A percentile compares a stretch with the other conserved stretches of the same genome.
phyloP scores from a whole-genome alignment of 768 basidiomycete species.

The Lanmaoa rubissima region DNA sequence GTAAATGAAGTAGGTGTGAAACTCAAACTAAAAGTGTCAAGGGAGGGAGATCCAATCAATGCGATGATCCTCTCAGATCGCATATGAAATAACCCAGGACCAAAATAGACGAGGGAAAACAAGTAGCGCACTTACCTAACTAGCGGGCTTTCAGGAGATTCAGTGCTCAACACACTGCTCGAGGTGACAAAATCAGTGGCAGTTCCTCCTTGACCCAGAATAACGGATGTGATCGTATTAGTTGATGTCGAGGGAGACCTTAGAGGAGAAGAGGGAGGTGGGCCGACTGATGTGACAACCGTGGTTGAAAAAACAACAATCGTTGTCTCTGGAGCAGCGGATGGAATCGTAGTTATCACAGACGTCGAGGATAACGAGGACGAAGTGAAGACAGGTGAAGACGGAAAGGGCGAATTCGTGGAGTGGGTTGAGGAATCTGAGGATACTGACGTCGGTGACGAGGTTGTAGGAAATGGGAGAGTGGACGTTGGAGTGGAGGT shows the following conservation, averaged over 20 bases:
- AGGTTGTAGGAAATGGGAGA: neutral
- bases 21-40: neutral
- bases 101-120: neutral
- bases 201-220: conserved; percentile 14
- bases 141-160: neutral
- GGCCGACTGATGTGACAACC: conserved; percentile 3
- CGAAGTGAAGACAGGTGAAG: neutral
- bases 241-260: conserved; percentile 16
- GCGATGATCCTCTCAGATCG: conserved; percentile 10
- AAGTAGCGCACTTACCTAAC: conserved; percentile 16
- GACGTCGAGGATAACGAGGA: neutral
- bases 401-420: neutral
- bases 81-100: neutral
- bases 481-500: neutral
- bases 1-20: conserved; percentile 7
- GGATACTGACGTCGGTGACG: neutral
- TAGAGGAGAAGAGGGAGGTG: neutral
- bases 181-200: conserved; percentile 20
- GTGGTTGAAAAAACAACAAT: conserved; percentile 18
- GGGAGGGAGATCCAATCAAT: conserved; percentile 5
- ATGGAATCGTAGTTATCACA: neutral
- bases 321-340: conserved; percentile 2
- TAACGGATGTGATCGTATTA: conserved; percentile 16
- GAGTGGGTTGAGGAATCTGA: neutral
- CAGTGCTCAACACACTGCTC: conserved; percentile 25